Conservation (phyloP, 1,139 yeast genomes). For the Nadsonia starkeyi-henricii region DNA sequence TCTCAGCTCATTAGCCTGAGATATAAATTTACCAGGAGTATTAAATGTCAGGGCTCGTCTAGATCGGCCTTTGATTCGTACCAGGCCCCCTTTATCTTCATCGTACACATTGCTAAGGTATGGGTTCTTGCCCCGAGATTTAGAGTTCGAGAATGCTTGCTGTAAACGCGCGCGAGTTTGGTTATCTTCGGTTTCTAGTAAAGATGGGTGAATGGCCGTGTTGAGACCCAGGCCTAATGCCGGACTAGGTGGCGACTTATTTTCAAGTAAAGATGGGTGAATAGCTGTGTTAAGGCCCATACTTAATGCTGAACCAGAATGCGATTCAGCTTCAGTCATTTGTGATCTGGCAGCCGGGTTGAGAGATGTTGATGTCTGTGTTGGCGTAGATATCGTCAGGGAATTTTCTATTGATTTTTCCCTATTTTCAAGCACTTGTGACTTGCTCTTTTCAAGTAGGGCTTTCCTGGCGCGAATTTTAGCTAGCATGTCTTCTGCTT, state of each 20-base stretch:
- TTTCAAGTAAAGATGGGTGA: neutral
- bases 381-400: no score
- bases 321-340: neutral
- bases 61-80: neutral
- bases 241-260: neutral
- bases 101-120: neutral
- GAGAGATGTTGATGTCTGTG: neutral
- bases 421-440: neutral
- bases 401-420: no score
- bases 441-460: neutral
- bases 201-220: neutral
- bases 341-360: neutral
- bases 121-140: neutral
- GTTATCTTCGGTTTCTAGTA: neutral
- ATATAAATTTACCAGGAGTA: conserved; percentile 47
- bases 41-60: conserved; percentile 31
- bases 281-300: neutral
- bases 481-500: neutral
- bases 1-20: conserved; percentile 40
- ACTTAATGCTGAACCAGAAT: neutral
- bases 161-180: neutral
- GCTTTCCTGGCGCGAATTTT: neutral
- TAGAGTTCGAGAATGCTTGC: neutral
- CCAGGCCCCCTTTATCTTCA: neutral
- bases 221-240: neutral